Evolutionary conservation across 1,139 yeast species (phyloP).

Genomic region (Saccharomyces hybrid): DNA sequence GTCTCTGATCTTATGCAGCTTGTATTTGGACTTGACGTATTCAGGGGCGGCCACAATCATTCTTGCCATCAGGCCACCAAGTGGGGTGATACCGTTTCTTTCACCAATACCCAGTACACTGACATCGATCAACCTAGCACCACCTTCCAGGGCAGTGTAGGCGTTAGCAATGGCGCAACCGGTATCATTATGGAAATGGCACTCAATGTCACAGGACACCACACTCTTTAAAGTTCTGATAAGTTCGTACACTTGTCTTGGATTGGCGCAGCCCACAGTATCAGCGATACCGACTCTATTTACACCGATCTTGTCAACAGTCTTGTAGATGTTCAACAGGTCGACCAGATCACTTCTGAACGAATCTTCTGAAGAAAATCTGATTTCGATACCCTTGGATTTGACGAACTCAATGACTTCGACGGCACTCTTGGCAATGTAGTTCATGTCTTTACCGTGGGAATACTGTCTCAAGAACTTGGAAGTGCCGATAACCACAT

Average conservation of each 20-base stretch:
- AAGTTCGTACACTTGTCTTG: conserved; percentile 95
- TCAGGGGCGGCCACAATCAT: conserved; percentile 99
- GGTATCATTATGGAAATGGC: conserved; percentile 98
- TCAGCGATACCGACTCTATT: conserved; percentile 99
- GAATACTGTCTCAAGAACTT: conserved; percentile 90
- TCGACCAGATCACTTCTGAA: conserved; percentile 96
- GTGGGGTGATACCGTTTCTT: conserved; percentile 96
- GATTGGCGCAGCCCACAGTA: conserved; percentile 98
- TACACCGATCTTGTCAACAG: conserved; percentile 95
- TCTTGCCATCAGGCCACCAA: conserved; percentile 97
- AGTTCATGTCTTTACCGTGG: conserved; percentile 98
- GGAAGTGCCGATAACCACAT: conserved; percentile 96
- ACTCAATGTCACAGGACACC: conserved; percentile 94
- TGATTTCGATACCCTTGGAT: conserved; percentile 92
- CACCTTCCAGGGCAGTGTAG: conserved; percentile 95
- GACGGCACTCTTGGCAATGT: conserved; percentile 91
- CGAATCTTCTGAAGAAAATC: conserved; percentile 95
- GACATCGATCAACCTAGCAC: conserved; percentile 91
- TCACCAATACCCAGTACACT: conserved; percentile 97
- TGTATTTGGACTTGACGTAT: conserved; percentile 89
- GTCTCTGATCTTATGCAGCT: conserved; percentile 91
- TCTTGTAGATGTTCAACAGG: conserved; percentile 86
- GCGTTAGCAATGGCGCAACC: conserved; percentile 99
- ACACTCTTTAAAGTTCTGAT: conserved; percentile 89
- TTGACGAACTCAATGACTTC: conserved; percentile 97